Conservation (phyloP, 2,329 filamentous ascomycete genomes). For the Ascomycota sp. region DNA sequence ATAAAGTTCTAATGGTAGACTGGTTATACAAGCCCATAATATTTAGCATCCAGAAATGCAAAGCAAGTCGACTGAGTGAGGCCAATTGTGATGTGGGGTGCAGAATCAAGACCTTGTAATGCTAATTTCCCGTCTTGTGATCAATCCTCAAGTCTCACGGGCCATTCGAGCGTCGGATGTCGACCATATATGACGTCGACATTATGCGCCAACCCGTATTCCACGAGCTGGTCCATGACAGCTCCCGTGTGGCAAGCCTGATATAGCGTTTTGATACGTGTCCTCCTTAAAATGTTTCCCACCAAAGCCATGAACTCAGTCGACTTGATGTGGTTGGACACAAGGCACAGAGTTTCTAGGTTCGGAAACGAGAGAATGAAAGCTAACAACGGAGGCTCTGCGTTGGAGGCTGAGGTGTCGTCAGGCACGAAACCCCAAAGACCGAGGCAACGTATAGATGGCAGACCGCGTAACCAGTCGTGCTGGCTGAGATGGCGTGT, state of each 20-base stretch:
- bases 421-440: conserved; percentile 15
- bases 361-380: conserved; percentile 17
- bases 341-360: conserved; percentile 15
- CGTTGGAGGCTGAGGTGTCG: conserved; percentile 8
- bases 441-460: conserved; percentile 13
- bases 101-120: no score
- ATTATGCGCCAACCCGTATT: conserved; percentile 6
- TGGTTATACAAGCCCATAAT: no score
- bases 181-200: conserved; percentile 12
- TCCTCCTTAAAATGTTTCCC: conserved; percentile 11
- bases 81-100: no score
- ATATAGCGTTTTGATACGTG: conserved; percentile 13
- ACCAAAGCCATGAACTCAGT: conserved; percentile 11
- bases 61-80: no score
- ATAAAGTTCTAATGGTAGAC: no score
- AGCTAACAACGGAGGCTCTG: conserved; percentile 11
- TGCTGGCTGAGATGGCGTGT: conserved; percentile 11
- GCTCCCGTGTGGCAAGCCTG: conserved; percentile 11
- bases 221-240: conserved; percentile 10
- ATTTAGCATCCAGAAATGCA: no score
- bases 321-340: conserved; percentile 10
- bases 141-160: conserved; percentile 5
- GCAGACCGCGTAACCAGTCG: conserved; percentile 15
- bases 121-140: no score
- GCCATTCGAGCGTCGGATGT: conserved; percentile 12